These are phyloP conservation scores for Chaetoceros muelleri DNA, from an alignment of 108 stramenopile genomes.

Conservation along the genomic window DNA sequence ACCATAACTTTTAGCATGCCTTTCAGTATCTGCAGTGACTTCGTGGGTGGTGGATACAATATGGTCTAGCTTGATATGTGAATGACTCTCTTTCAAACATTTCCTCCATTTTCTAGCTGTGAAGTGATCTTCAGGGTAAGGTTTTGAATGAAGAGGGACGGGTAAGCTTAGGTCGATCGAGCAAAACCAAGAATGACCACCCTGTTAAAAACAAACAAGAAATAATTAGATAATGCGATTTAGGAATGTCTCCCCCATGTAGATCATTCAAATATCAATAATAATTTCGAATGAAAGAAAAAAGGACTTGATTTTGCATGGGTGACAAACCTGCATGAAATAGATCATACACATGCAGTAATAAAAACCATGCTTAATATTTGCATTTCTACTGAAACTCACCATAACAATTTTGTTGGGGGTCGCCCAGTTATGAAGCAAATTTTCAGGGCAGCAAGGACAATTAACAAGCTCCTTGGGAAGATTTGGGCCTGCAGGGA, in stretches of 20 bases:
- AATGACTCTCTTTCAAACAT: conserved; percentile 8
- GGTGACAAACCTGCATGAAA: conserved; percentile 40
- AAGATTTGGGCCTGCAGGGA: conserved; percentile 37
- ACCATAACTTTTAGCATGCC: no score
- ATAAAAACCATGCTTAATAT: conserved; percentile 23
- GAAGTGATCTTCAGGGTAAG: conserved; percentile 51
- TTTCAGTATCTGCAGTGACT: not conserved
- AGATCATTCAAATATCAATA: conserved; percentile 24
- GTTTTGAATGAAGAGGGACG: conserved; percentile 41
- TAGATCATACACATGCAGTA: conserved; percentile 11
- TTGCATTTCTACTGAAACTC: conserved; percentile 13
- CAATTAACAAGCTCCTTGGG: conserved; percentile 44
- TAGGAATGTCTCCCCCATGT: conserved; percentile 29
- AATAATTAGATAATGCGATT: conserved; percentile 3
- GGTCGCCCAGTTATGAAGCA: conserved; percentile 31
- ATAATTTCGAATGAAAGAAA: conserved; percentile 26
- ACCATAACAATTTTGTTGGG: conserved; percentile 61
- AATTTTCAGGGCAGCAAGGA: conserved; percentile 39
- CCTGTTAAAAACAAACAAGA: conserved; percentile 24
- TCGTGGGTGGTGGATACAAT: conserved; percentile 2
- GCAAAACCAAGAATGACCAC: conserved; percentile 63
- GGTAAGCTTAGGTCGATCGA: conserved; percentile 42
- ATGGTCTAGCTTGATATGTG: conserved; percentile 4
- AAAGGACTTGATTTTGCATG: conserved; percentile 34
- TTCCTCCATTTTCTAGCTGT: conserved; percentile 17